phyloP scores from a whole-genome alignment of 1,139 yeast species.

The Pneumocystis canis region DNA sequence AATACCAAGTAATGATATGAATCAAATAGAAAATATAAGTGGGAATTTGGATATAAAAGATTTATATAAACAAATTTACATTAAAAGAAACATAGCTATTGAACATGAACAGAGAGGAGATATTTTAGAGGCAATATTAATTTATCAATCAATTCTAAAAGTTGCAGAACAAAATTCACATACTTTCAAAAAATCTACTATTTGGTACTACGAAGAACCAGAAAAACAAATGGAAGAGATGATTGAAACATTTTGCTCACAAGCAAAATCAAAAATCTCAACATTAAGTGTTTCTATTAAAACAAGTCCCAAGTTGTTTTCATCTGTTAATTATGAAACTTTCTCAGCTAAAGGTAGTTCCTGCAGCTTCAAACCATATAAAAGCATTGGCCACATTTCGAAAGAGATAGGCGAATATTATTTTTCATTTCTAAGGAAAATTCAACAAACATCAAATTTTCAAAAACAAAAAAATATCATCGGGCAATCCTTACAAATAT shows the following conservation, averaged over 20 bases:
- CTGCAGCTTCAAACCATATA: background rate
- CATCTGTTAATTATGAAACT: background rate
- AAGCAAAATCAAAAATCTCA: background rate
- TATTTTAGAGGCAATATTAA: background rate
- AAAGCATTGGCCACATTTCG: background rate
- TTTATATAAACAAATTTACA: background rate
- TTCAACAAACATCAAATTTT: background rate
- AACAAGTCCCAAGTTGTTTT: background rate
- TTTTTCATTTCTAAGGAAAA: background rate
- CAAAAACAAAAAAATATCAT: background rate
- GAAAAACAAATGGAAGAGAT: background rate
- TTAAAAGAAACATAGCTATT: background rate
- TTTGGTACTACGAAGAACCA: background rate
- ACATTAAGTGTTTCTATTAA: background rate
- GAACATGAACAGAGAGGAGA: background rate
- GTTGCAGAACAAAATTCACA: background rate
- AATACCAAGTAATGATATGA: background rate
- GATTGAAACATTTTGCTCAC: background rate
- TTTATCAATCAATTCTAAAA: background rate
- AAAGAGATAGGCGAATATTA: background rate
- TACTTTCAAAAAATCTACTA: background rate
- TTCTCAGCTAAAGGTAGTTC: background rate
- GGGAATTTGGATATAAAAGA: background rate
- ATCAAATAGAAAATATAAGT: background rate
- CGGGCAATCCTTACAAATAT: background rate